Evolutionary conservation across 208 protist species (phyloP).

Genomic region (Acanthamoeba rhysodes): DNA sequence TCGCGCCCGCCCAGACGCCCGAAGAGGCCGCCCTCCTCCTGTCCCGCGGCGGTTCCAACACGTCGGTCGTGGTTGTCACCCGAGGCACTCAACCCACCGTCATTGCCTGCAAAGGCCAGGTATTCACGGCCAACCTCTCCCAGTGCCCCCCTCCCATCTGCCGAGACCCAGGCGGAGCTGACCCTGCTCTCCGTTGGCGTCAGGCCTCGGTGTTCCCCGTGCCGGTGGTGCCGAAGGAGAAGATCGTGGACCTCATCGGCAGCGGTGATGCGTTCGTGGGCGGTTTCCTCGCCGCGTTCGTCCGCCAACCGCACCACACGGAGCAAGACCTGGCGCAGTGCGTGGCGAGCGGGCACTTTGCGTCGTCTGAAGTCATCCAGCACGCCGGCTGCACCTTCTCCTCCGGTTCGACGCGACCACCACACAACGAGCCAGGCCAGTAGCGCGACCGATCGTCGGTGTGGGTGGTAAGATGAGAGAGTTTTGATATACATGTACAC

Average conservation of each 20-base stretch:
- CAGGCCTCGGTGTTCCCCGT: conserved; percentile 87
- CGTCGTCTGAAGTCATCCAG: neutral
- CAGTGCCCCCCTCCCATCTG: neutral
- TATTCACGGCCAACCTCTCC: neutral
- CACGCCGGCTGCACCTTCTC: neutral
- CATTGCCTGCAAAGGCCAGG: conserved; percentile 86
- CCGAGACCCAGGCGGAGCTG: neutral
- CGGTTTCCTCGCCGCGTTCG: conserved; percentile 95
- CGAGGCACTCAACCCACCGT: conserved; percentile 94
- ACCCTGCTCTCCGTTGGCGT: neutral
- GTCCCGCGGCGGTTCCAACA: conserved; percentile 62
- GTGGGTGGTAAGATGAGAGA: too few species aligned
- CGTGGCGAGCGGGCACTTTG: neutral
- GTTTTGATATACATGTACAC: too few species aligned
- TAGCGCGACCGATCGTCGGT: too few species aligned
- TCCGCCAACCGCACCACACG: neutral
- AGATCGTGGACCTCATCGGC: conserved; percentile 98
- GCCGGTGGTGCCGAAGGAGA: conserved; percentile 88
- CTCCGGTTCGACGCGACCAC: too few species aligned
- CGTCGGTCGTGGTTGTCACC: conserved; percentile 95
- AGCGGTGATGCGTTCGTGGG: conserved; percentile 99
- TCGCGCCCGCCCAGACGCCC: neutral
- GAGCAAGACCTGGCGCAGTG: neutral
- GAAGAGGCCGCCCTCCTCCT: conserved; percentile 86
- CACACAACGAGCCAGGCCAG: too few species aligned